Base-by-base conservation (phyloP, 352 stramenopile genomes). In the Globisporangium recalcitrans region DNA sequence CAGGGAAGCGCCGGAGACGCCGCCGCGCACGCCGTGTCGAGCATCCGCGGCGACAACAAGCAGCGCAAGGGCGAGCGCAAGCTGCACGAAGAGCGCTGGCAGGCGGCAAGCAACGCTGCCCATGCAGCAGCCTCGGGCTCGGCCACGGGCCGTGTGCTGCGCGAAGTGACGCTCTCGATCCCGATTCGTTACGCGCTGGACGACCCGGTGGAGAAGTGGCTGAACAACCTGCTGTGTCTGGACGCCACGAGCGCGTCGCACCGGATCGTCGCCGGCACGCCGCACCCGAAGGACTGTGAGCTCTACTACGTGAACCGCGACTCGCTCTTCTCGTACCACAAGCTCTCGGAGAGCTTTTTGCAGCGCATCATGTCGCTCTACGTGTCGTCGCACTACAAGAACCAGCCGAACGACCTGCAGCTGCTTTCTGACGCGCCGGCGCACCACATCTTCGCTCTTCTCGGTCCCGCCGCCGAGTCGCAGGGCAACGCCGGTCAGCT, bases 351-450 rank as follows among this genome's bases (percentile, higher is more conserved):
- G 82, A 94, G 85, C 60, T 97, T 98, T 29, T 58, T 98, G 60
- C 88, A 97, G 68, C 85, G 91, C 32, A 85, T 98, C 58, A 97
- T 97, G 92, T 75, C 88, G 32, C 81, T 99, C 8, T 99, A 99
- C 70, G 98, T 98, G 48, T 95, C 95, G 48, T 98, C 97, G 29
- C 98, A 99, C 80, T 99, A 99, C 91, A 99, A 99, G 73, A 99
- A 99, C 78, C 93, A 97, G 67, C 98, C 98, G 13, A 99, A 99
- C 73, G 98, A 99, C 79, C 77, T 99, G 48, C 97, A 99, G 82
- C 82, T 99, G 71, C 82, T 99, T 5, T 98, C 91, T 29, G 98
- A 99, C 75, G 97, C 97, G 14, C 98, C 98, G 1, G 95, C 97
- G 11, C 98, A 99, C 70, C 90, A 97, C 63, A 85, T 99, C 11